phyloP scores from a whole-genome alignment of 2,329 filamentous ascomycete genomes.

The Chaetothyriales sp. region DNA sequence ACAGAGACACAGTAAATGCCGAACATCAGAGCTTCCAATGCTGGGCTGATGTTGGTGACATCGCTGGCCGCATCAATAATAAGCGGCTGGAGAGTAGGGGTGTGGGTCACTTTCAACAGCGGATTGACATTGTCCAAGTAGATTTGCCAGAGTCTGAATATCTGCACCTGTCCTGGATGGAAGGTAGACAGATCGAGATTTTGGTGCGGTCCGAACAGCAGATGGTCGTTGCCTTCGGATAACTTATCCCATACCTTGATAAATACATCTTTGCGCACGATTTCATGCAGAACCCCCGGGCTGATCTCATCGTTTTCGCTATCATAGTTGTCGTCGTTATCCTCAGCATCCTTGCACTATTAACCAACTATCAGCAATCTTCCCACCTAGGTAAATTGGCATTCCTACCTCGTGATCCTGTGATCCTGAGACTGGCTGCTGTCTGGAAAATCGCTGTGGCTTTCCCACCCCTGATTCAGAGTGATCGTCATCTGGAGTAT shows the following conservation, averaged over 20 bases:
- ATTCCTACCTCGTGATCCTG: too few relatives aligned
- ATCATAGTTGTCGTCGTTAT: neutral
- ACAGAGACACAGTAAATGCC: constrained; percentile 50
- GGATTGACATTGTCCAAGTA: constrained; percentile 59
- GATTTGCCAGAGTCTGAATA: constrained; percentile 44
- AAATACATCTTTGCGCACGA: constrained; percentile 3
- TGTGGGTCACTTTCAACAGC: constrained; percentile 54
- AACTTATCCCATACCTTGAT: constrained; percentile 36
- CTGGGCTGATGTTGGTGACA: constrained; percentile 39
- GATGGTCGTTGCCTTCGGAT: constrained; percentile 31
- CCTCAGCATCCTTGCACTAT: too few relatives aligned
- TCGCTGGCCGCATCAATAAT: constrained; percentile 50
- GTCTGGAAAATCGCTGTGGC: neutral
- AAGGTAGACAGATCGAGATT: constrained; percentile 35
- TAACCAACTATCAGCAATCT: too few relatives aligned
- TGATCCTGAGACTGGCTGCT: too few relatives aligned
- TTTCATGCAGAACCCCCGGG: constrained; percentile 24
- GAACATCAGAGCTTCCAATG: constrained; percentile 56
- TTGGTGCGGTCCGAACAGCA: constrained; percentile 39
- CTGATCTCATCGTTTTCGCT: constrained; percentile 23
- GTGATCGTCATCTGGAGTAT: constrained; percentile 20
- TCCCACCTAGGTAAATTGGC: too few relatives aligned
- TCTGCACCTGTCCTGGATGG: constrained; percentile 50
- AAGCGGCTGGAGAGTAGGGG: constrained; percentile 49
- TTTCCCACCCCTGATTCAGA: constrained; percentile 12